These are phyloP conservation scores for Cenchrus fungigraminus DNA, from an alignment of 176 grass and related monocot genomes.

Conservation along the genomic window DNA sequence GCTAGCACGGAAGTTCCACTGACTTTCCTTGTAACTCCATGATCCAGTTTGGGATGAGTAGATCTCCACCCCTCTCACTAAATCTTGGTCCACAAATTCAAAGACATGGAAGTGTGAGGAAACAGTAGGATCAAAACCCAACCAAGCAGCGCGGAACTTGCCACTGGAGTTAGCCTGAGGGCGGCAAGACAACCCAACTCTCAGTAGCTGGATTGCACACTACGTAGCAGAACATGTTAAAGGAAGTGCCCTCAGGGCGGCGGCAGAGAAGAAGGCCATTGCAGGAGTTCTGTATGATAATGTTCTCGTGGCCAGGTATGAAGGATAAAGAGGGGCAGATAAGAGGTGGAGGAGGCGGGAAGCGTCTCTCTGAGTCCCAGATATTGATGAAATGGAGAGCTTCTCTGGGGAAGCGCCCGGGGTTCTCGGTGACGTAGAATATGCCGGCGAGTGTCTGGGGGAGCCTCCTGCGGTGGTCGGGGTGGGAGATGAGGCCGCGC, in stretches of 20 bases:
- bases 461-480: neutral
- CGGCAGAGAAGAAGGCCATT: constrained; percentile 34
- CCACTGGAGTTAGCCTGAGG: neutral
- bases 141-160: neutral
- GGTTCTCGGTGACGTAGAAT: neutral
- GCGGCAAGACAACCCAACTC: neutral
- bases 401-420: neutral
- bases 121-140: neutral
- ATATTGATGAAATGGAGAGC: neutral
- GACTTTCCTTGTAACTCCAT: neutral
- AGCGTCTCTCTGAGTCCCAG: too few species aligned
- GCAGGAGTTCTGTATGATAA: neutral
- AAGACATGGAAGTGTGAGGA: neutral
- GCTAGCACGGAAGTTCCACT: neutral
- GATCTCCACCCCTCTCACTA: neutral
- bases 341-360: neutral
- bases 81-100: neutral
- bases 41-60: neutral
- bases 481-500: neutral
- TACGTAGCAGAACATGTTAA: neutral
- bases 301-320: neutral
- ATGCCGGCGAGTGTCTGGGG: neutral
- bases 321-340: neutral
- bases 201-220: constrained; percentile 19
- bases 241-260: neutral